A percentile compares a stretch with the other conserved stretches of the same genome.
Evolutionary conservation across 164 flowering plant species (phyloP).

Genomic region (Berberis thunbergii): DNA sequence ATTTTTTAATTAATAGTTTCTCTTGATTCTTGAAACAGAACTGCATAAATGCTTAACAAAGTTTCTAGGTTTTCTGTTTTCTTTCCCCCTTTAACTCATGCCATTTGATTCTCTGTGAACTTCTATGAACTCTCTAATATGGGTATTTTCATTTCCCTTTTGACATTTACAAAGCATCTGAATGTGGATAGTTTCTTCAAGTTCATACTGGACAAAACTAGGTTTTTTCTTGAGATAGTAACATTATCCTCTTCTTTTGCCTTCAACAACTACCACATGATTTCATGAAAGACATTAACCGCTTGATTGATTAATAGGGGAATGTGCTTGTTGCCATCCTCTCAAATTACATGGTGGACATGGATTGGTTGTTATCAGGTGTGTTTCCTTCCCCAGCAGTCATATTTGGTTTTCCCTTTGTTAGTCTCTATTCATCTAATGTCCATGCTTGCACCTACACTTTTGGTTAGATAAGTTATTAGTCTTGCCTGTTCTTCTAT

Average conservation of each 20-base stretch:
- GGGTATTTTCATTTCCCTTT: too few species aligned
- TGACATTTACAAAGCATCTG: too few species aligned
- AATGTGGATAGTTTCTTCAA: too few species aligned
- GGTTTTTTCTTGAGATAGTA: background rate
- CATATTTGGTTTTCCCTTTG: too few species aligned
- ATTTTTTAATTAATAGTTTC: too few species aligned
- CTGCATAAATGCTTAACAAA: too few species aligned
- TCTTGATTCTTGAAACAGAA: too few species aligned
- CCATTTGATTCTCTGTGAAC: too few species aligned
- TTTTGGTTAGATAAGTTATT: background rate
- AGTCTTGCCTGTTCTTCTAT: background rate
- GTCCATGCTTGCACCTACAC: background rate
- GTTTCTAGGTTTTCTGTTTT: too few species aligned
- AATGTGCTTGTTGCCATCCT: slow-evolving; percentile 69
- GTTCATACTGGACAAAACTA: background rate
- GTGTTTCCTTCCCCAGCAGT: slow-evolving; percentile 14
- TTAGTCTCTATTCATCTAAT: too few species aligned
- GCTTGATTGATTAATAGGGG: slow-evolving; percentile 45
- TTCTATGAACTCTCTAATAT: too few species aligned
- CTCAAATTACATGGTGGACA: slow-evolving; percentile 96
- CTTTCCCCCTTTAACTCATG: too few species aligned
- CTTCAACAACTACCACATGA: background rate
- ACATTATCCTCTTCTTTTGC: background rate
- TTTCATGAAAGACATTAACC: slow-evolving; percentile 1
- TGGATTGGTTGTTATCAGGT: slow-evolving; percentile 92